Percentiles rank a stretch among this genome's conserved stretches.
Conservation (phyloP, 2,329 filamentous ascomycete species). For the Colletotrichum chlorophyti region DNA sequence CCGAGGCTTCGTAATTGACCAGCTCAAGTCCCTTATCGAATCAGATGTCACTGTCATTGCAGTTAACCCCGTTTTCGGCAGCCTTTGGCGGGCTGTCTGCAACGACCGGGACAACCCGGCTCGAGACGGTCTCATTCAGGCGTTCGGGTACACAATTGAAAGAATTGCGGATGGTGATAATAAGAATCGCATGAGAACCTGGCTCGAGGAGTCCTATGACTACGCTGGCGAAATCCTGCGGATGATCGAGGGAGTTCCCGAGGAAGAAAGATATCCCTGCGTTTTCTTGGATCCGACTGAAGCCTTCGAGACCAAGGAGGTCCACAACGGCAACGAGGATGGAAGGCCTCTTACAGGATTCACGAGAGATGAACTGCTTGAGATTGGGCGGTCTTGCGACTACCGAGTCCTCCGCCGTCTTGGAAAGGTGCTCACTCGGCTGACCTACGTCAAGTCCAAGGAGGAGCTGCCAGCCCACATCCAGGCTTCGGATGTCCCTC, state of each 20-base stretch:
- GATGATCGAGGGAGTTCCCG: slow-evolving; percentile 43
- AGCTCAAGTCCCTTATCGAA: slow-evolving; percentile 50
- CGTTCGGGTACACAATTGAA: slow-evolving; percentile 49
- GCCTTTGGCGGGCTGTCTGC: slow-evolving; percentile 56
- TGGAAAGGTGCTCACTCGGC: slow-evolving; percentile 51
- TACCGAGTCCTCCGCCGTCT: slow-evolving; percentile 53
- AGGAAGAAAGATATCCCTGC: slow-evolving; percentile 50
- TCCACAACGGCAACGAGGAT: slow-evolving; percentile 30
- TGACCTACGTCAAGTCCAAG: slow-evolving; percentile 49
- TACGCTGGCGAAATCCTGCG: slow-evolving; percentile 50
- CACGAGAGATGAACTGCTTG: slow-evolving; percentile 53
- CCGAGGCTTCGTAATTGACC: slow-evolving; percentile 43
- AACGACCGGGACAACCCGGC: slow-evolving; percentile 49
- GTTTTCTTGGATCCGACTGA: slow-evolving; percentile 58
- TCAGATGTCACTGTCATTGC: slow-evolving; percentile 51
- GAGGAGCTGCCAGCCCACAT: slow-evolving; percentile 53
- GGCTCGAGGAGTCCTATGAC: slow-evolving; percentile 60
- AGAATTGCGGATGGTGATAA: slow-evolving; percentile 39
- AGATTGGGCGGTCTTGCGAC: slow-evolving; percentile 59
- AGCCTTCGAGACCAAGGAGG: slow-evolving; percentile 35
- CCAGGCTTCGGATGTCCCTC: slow-evolving; percentile 41
- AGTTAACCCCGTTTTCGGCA: slow-evolving; percentile 57
- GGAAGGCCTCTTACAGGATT: slow-evolving; percentile 41
- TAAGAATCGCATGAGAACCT: slow-evolving; percentile 49
- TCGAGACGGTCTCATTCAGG: slow-evolving; percentile 48